These are phyloP conservation scores for Pistacia atlantica DNA, from an alignment of 345 rosid genomes.

Conservation along the genomic window DNA sequence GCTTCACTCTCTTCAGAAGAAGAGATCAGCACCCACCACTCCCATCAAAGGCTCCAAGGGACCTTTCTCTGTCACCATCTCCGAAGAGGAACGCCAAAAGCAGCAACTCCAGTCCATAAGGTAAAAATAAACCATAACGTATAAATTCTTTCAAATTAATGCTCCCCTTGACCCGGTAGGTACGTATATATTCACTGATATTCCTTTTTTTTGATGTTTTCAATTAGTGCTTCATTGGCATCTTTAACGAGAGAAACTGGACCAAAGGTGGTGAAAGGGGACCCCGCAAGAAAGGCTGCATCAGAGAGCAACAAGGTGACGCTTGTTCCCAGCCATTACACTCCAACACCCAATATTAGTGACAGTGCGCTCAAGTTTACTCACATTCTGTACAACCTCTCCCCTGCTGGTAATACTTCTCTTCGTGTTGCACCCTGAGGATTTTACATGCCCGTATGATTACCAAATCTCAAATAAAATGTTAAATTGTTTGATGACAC, in stretches of 20 bases:
- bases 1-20: slow-evolving; percentile 49
- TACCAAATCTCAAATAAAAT: no score
- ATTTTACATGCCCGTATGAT: no score
- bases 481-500: no score
- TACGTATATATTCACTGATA: no score
- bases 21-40: slow-evolving; percentile 38
- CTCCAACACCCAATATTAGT: slow-evolving; percentile 60
- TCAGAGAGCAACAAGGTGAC: slow-evolving; percentile 20
- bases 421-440: no score
- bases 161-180: no score
- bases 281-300: slow-evolving; percentile 19
- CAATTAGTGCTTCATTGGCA: slow-evolving; percentile 86
- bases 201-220: neutral
- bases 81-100: slow-evolving; percentile 42
- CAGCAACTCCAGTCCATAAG: slow-evolving; percentile 45
- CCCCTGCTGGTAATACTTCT: slow-evolving; percentile 73
- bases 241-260: slow-evolving; percentile 89
- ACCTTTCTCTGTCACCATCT: slow-evolving; percentile 24
- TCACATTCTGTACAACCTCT: slow-evolving; percentile 87
- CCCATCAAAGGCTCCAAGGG: slow-evolving; percentile 26
- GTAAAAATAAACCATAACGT: neutral
- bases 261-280: slow-evolving; percentile 83
- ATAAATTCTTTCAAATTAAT: no score
- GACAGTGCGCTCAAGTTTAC: slow-evolving; percentile 91
- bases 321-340: slow-evolving; percentile 21